Conservation (phyloP, 306 rosid species). For the Casuarina glauca region DNA sequence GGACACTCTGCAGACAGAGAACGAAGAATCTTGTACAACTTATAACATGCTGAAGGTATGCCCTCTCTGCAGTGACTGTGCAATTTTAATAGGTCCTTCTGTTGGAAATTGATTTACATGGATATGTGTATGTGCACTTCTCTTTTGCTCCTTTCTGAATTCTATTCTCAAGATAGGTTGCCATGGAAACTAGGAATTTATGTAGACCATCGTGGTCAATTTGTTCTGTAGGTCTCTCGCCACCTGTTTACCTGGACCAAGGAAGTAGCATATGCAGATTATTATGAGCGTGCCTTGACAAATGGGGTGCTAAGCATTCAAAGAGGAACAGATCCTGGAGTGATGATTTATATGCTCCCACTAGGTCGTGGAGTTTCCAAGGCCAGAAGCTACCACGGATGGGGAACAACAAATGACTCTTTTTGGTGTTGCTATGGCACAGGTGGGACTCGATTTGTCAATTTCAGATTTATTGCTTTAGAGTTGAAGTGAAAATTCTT, state of each 20-base stretch:
- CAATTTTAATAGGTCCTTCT: conserved; percentile 4
- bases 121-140: background rate
- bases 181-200: background rate
- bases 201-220: background rate
- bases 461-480: conserved; percentile 5
- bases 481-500: background rate
- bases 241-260: conserved; percentile 83
- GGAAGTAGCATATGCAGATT: conserved; percentile 79
- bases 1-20: conserved; percentile 48
- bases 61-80: conserved; percentile 2
- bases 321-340: conserved; percentile 94
- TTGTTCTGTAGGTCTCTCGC: conserved; percentile 73
- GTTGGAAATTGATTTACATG: background rate
- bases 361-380: conserved; percentile 68
- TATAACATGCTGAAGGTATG: conserved; percentile 92
- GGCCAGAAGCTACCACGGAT: conserved; percentile 51
- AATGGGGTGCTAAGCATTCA: conserved; percentile 85
- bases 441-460: conserved; percentile 37
- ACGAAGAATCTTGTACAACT: conserved; percentile 86
- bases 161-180: background rate
- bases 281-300: conserved; percentile 86
- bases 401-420: conserved; percentile 61
- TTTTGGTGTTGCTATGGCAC: conserved; percentile 99
- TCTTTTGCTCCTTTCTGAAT: background rate
- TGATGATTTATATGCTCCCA: conserved; percentile 94